A percentile compares a stretch with the other conserved stretches of the same genome.
These are phyloP conservation scores for Argentina anserina DNA, from an alignment of 306 rosid genomes.

Conservation along the genomic window DNA sequence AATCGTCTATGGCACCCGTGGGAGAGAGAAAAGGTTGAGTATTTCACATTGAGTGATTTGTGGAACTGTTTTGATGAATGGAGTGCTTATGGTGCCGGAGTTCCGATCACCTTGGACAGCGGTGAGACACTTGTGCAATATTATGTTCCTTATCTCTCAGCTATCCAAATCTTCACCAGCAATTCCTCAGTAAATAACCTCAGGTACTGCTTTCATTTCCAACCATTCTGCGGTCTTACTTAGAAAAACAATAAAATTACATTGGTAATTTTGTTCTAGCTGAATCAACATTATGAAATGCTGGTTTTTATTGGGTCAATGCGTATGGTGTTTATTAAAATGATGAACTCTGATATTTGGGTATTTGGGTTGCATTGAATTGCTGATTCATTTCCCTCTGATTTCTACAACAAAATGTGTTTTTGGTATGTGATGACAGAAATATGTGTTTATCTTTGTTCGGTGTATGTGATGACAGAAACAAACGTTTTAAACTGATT, in stretches of 20 bases:
- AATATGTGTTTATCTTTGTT: not conserved
- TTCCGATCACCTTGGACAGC: conserved; percentile 54
- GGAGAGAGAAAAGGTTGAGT: conserved; percentile 83
- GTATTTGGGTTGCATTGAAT: not conserved
- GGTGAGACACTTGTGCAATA: conserved; percentile 87
- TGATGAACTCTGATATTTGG: not conserved
- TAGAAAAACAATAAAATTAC: not conserved
- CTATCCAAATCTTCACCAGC: conserved; percentile 85
- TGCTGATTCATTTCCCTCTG: not conserved
- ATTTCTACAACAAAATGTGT: not conserved
- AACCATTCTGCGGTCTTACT: not conserved
- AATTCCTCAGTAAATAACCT: conserved; percentile 39
- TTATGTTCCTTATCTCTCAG: conserved; percentile 97
- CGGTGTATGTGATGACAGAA: conserved; percentile 1
- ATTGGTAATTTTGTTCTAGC: not conserved
- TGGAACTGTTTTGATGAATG: conserved; percentile 86
- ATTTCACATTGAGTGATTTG: conserved; percentile 71
- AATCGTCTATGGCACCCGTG: conserved; percentile 88
- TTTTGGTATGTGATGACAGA: not conserved
- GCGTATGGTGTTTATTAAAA: not conserved
- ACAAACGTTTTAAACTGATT: not conserved
- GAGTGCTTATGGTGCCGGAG: conserved; percentile 98
- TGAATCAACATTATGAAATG: not conserved
- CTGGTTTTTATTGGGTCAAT: conserved; percentile 3
- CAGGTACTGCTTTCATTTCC: conserved; percentile 39